Base-by-base conservation (phyloP, 129 eudicot genomes). In the Arctium lappa region DNA sequence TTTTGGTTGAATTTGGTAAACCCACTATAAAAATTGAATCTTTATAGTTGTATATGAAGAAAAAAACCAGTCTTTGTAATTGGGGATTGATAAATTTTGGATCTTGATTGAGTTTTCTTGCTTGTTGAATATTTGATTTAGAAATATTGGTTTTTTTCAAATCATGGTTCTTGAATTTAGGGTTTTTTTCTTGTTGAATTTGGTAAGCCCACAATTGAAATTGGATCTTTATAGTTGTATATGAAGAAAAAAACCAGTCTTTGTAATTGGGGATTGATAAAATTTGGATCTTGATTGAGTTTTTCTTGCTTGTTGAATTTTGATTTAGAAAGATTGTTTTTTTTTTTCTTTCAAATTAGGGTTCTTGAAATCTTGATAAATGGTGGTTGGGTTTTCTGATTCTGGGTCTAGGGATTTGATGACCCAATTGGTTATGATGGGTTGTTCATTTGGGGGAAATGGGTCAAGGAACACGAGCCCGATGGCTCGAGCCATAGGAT, bases 391-490 rank as follows among this genome's bases (percentile, higher is more conserved):
- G 79, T 29, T 88, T 74, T 94, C 97, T 63, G 90, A 81, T 30
- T 12, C 83, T 44, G 90, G 87, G 74, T 82, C 92, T 66, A 63
- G 88, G 44, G 84, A 87, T 80, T 85, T 83, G 39, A 86, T 75
- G 89, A 74, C 89, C 75, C 83, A 86, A 40, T 72, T 90, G 80
- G 88, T 81, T 29, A 85, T 88, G 78, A 89, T 75, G 80, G 88
- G 87, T 42, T 80, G 80, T 77, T 77, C 85, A 81, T 90, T 84
- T 80, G 87, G 92, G 82, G 90, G 90, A 62, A 53, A 85, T 65
- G 87, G 94, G 60, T 91, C 94, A 40, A 92, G 98, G 84, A 92
- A 91, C 70, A 87, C 94, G 11, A 94, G 98, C 83, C 97, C 97
- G 0, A 71, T 90, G 10, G 75, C 91, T 11, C 92, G 89, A 56